Base-by-base conservation (phyloP, 2,329 filamentous ascomycete species). In the Lachnellula arida region DNA sequence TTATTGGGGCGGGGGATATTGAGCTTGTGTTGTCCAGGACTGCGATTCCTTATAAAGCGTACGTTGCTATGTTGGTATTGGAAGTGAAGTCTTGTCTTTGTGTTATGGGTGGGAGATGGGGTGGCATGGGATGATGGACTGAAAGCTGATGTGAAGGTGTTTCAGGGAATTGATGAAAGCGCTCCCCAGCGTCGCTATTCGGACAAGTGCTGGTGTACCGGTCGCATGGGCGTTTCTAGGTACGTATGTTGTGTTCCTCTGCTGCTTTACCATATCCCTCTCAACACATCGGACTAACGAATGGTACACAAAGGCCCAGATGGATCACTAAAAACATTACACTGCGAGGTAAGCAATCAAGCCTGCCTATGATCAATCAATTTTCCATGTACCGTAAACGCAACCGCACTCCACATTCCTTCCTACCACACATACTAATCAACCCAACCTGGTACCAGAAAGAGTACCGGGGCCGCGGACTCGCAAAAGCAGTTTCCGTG, bases 171-270 rank as follows among this genome's bases (percentile, higher is more conserved):
- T 32, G 4, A 67, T 80, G 25, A 63, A 71, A 56, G 66, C 68
- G 22, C 71, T 80, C 43, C 79, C 78, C 2, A 81, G 74, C 58
- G 67, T 75, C 39, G 72, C 75, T 1, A 70, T 84, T 19, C 14
- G 15, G 15, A 66, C 74, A 0, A 65, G 69, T 1, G 74, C 79
- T 17, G 76, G 74, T 1, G 77, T 72, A 1, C 76, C 79, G 0
- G 71, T 89, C 5, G 82, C 85, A 0, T 90, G 87, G 87, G 80
- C 78, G 0, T 87, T 89, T 37, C 54, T 63, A 7, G 60, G 60
- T 62, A 50, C 40, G 42, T 40, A 32, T 14, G 0, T 5, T 22
- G 15, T 17, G 8, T 17, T 40, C 37, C 5, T 39, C 37, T 15
- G 8, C 14, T 32, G 22, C 3, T 14, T 4, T 15, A 7, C 17